phyloP scores from a whole-genome alignment of 129 eudicot genomes.

The Chrysanthemum lavandulifolium region DNA sequence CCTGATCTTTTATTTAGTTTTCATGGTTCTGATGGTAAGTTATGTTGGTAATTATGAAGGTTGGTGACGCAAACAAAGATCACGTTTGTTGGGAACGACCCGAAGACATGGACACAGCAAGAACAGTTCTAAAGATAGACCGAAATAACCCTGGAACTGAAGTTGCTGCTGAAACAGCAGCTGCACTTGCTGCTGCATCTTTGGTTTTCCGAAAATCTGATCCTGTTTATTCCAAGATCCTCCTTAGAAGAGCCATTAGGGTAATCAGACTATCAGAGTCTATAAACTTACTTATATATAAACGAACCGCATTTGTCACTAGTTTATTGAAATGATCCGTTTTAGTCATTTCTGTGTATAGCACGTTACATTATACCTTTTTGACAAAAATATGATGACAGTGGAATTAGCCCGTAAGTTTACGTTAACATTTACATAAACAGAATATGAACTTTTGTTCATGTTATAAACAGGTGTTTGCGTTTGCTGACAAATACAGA shows the following conservation, averaged over 20 bases:
- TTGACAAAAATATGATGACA: too few relatives aligned
- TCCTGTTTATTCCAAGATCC: slow-evolving; percentile 39
- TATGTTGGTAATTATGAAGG: slow-evolving; percentile 19
- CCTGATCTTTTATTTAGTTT: neutral
- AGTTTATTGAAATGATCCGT: neutral
- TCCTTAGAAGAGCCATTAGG: slow-evolving; percentile 48
- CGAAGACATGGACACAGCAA: slow-evolving; percentile 67
- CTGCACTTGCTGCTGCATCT: slow-evolving; percentile 71
- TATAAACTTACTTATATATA: neutral
- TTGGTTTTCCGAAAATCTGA: slow-evolving; percentile 42
- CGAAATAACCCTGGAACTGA: slow-evolving; percentile 54
- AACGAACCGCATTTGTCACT: neutral
- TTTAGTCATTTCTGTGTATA: too few relatives aligned
- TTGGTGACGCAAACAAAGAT: slow-evolving; percentile 59
- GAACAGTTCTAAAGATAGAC: slow-evolving; percentile 48
- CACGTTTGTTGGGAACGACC: slow-evolving; percentile 76
- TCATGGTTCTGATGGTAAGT: neutral
- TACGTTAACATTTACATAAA: neutral
- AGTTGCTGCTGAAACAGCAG: slow-evolving; percentile 77
- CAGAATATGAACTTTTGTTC: neutral
- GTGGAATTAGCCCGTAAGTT: neutral
- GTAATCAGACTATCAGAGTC: slow-evolving; percentile 14
- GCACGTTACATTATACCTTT: too few relatives aligned
- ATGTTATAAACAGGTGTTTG: slow-evolving; percentile 38
- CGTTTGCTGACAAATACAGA: slow-evolving; percentile 50